These are phyloP conservation scores for Physcomitrium patens DNA, from an alignment of 225 moss, liverwort and hornwort species.

Conservation along the genomic window DNA sequence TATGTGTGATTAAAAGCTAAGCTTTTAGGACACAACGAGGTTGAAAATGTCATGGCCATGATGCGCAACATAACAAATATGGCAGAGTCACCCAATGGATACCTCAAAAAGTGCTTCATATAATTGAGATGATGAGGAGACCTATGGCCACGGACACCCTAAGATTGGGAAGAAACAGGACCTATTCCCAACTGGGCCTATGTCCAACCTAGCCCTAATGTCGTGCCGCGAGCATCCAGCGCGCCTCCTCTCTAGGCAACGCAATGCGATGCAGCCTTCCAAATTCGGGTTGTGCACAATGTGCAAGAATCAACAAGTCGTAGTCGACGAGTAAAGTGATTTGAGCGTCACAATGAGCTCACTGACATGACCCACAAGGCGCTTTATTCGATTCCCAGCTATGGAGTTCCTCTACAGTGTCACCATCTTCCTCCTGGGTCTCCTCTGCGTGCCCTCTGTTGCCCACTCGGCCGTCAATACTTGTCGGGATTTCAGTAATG, in stretches of 20 bases:
- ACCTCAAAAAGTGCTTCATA: not conserved
- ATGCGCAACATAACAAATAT: no score
- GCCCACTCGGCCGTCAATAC: no score
- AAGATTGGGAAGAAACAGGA: not conserved
- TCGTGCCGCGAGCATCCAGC: not conserved
- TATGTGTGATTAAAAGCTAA: no score
- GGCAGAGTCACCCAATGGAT: no score
- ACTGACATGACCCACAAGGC: no score
- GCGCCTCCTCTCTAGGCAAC: not conserved
- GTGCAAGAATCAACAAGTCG: no score
- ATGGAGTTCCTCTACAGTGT: not conserved
- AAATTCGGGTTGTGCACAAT: no score
- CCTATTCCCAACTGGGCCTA: constrained; percentile 24
- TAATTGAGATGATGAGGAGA: constrained; percentile 37
- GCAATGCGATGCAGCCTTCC: not conserved
- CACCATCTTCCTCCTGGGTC: not conserved
- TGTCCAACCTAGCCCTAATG: constrained; percentile 12
- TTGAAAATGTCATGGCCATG: no score
- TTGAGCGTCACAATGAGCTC: not conserved
- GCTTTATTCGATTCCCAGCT: constrained; percentile 2
- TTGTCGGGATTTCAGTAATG: not conserved
- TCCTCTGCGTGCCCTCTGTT: not conserved
- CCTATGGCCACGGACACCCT: constrained; percentile 29
- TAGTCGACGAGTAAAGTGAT: not conserved
- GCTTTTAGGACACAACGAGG: no score